These are phyloP conservation scores for Tieghemostelium lacteum DNA, from an alignment of 78 protist genomes.

Conservation along the genomic window DNA sequence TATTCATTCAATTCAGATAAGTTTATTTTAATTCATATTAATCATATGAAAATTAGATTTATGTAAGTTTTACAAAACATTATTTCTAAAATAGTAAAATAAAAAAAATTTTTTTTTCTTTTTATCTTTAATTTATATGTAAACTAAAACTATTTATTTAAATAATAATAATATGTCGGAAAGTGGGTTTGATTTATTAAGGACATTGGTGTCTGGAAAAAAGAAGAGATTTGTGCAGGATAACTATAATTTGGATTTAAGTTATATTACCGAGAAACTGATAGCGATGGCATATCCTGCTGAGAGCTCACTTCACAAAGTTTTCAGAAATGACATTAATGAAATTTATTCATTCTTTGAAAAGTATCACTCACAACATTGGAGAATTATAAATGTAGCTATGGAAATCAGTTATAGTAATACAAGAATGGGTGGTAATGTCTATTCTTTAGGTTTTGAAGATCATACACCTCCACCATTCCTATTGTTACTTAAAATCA, in stretches of 20 bases:
- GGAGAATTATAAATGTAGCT: conserved; percentile 70
- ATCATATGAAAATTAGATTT: too few relatives aligned
- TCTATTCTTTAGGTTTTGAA: conserved; percentile 29
- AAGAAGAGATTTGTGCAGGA: conserved; percentile 67
- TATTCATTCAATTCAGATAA: too few relatives aligned
- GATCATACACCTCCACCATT: conserved; percentile 79
- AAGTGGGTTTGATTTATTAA: conserved; percentile 47
- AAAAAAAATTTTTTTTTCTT: background rate
- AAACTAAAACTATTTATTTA: background rate
- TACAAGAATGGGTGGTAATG: conserved; percentile 44
- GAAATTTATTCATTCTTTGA: conserved; percentile 58
- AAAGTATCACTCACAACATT: conserved; percentile 58
- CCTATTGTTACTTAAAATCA: conserved; percentile 21
- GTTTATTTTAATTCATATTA: too few relatives aligned
- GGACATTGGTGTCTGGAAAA: conserved; percentile 62
- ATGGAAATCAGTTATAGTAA: conserved; percentile 55
- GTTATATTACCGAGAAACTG: conserved; percentile 51
- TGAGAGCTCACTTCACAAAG: conserved; percentile 36
- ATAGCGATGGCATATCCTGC: conserved; percentile 77
- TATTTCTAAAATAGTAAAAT: too few relatives aligned
- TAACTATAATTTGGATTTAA: conserved; percentile 55
- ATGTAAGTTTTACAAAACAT: too few relatives aligned
- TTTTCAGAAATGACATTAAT: conserved; percentile 56
- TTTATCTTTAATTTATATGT: background rate
- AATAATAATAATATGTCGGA: conserved; percentile 18